A percentile compares a stretch with the other conserved stretches of the same genome.
Conservation (phyloP, 2,329 filamentous ascomycete genomes). For the Ophiostoma tasmaniense region DNA sequence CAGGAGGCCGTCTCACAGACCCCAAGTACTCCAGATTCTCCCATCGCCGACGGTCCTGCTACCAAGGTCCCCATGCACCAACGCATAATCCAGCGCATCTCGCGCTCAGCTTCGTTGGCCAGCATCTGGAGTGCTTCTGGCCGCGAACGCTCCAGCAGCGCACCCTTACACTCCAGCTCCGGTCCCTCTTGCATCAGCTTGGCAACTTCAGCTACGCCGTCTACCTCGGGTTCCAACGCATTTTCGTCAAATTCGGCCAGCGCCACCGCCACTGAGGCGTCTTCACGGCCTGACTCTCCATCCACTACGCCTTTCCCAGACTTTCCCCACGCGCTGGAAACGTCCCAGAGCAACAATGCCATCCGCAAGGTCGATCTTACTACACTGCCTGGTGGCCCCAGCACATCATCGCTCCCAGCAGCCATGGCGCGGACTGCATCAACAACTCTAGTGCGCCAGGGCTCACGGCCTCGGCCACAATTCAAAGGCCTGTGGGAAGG, state of each 20-base stretch:
- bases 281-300: slow-evolving; percentile 24
- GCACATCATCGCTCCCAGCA: slow-evolving; percentile 22
- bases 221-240: neutral
- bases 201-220: neutral
- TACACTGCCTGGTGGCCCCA: slow-evolving; percentile 25
- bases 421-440: slow-evolving; percentile 35
- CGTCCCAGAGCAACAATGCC: slow-evolving; percentile 25
- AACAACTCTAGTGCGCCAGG: neutral
- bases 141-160: slow-evolving; percentile 57
- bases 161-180: slow-evolving; percentile 49
- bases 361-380: slow-evolving; percentile 40
- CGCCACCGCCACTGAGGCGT: neutral
- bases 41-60: slow-evolving; percentile 15
- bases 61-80: slow-evolving; percentile 45
- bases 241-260: neutral
- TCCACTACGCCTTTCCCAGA: slow-evolving; percentile 28
- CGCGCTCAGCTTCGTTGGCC: slow-evolving; percentile 77
- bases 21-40: neutral
- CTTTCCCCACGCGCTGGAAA: neutral
- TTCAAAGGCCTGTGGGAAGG: slow-evolving; percentile 65
- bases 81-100: slow-evolving; percentile 62
- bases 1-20: neutral
- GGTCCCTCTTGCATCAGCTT: slow-evolving; percentile 49
- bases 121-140: slow-evolving; percentile 54
- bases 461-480: slow-evolving; percentile 33